Conservation (phyloP, 805 yeast species). For the Lachancea quebecensis region DNA sequence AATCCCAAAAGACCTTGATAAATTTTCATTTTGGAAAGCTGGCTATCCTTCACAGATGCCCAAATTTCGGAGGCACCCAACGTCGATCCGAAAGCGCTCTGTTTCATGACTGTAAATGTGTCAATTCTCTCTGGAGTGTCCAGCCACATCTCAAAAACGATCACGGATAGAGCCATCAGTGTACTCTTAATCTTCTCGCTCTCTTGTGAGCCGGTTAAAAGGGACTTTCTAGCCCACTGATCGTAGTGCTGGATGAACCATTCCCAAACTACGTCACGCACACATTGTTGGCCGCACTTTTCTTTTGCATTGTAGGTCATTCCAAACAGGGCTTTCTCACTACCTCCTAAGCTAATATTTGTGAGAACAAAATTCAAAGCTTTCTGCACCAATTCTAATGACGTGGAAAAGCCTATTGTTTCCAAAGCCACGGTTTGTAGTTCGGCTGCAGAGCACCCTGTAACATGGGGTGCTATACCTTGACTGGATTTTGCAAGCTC, state of each 20-base stretch:
- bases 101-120: conserved; percentile 31
- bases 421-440: conserved; percentile 52
- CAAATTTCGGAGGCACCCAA: conserved; percentile 20
- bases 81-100: conserved; percentile 27
- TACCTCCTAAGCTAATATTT: conserved; percentile 47
- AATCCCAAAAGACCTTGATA: conserved; percentile 12
- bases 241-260: conserved; percentile 53
- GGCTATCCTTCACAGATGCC: conserved; percentile 12
- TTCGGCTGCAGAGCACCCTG: conserved; percentile 9
- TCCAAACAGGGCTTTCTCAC: conserved; percentile 56
- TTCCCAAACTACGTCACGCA: conserved; percentile 39
- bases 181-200: conserved; percentile 42
- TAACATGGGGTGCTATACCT: conserved; percentile 34
- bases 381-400: conserved; percentile 42
- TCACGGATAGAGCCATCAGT: conserved; percentile 33
- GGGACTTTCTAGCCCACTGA: conserved; percentile 43
- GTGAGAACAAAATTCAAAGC: conserved; percentile 50
- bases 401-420: conserved; percentile 45
- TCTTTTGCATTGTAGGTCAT: conserved; percentile 34
- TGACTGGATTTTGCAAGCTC: conserved; percentile 47
- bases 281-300: conserved; percentile 7
- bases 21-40: conserved; percentile 10
- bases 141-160: conserved; percentile 31
- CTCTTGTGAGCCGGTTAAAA: conserved; percentile 40
- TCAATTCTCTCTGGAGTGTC: conserved; percentile 25